Evolutionary conservation across 768 basidiomycete genomes (phyloP).

Genomic region (Dioszegia aurantiaca): DNA sequence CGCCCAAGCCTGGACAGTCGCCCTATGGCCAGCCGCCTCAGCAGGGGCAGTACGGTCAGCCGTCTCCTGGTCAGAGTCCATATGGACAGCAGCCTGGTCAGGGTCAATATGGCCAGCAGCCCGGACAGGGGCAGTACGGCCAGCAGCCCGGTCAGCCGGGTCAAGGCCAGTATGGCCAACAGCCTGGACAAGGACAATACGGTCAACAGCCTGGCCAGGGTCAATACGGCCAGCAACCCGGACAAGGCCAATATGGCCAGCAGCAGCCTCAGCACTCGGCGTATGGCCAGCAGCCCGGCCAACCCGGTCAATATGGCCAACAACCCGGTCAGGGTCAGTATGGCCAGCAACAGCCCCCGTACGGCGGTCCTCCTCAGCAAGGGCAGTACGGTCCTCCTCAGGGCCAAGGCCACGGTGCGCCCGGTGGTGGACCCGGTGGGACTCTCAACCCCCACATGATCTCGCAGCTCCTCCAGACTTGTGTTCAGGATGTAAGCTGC

Average conservation of each 20-base stretch:
- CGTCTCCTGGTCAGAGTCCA: slow-evolving; percentile 1
- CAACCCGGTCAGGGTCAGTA: slow-evolving; percentile 2
- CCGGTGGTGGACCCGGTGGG: slow-evolving; percentile 34
- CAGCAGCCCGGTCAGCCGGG: slow-evolving; percentile 2
- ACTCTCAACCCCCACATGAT: slow-evolving; percentile 6
- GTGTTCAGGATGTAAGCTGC: slow-evolving; percentile 10
- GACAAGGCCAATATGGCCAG: slow-evolving; percentile 21
- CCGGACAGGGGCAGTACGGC: no score
- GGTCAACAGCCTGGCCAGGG: slow-evolving; percentile 9
- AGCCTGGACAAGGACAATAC: slow-evolving; percentile 6
- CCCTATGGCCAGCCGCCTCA: slow-evolving; percentile 22
- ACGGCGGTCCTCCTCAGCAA: slow-evolving; percentile 18
- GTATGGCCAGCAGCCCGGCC: slow-evolving; percentile 14
- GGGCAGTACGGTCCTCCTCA: slow-evolving; percentile 32
- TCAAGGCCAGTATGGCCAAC: slow-evolving; percentile 1
- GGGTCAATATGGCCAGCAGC: slow-evolving; percentile 19
- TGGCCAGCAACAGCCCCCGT: slow-evolving; percentile 6
- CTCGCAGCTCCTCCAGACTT: slow-evolving; percentile 2
- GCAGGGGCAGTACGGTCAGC: slow-evolving; percentile 15
- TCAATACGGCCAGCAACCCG: slow-evolving; percentile 35
- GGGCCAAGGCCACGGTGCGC: slow-evolving; percentile 20
- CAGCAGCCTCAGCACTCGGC: slow-evolving; percentile 18
- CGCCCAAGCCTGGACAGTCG: slow-evolving; percentile 20
- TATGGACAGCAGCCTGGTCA: slow-evolving; percentile 2
- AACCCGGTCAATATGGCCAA: slow-evolving; percentile 13